Evolutionary conservation across 495 filamentous ascomycete species (phyloP).

Genomic region (Aeminium ludgeri): DNA sequence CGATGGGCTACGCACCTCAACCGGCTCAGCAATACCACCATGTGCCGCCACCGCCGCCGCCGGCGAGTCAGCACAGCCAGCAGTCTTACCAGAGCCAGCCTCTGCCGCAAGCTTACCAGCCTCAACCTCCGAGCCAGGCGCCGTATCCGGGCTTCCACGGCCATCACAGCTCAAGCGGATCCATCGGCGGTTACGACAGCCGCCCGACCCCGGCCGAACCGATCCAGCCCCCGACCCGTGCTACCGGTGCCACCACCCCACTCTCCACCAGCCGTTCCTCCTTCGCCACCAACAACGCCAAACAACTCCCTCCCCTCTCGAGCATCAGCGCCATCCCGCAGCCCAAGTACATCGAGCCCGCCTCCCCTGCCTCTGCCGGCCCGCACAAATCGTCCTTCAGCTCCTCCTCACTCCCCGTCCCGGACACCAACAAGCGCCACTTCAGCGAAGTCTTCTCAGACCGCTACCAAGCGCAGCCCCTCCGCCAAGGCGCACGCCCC

Average conservation of each 20-base stretch:
- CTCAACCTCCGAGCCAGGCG: neutral
- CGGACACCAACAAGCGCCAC: conserved; percentile 19
- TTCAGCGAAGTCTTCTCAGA: conserved; percentile 13
- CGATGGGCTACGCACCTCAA: neutral
- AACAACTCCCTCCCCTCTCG: conserved; percentile 16
- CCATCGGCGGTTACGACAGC: neutral
- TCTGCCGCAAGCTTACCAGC: neutral
- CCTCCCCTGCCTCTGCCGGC: conserved; percentile 6
- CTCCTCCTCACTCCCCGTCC: neutral
- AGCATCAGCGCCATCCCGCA: neutral
- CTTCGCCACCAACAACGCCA: conserved; percentile 4
- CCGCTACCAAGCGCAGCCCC: conserved; percentile 1
- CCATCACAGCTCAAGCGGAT: neutral
- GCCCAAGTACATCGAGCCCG: conserved; percentile 11
- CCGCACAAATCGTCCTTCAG: neutral
- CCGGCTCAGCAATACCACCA: neutral
- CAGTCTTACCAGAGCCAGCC: too few relatives aligned
- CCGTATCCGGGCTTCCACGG: neutral
- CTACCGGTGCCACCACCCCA: conserved; percentile 7
- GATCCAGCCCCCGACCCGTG: conserved; percentile 15
- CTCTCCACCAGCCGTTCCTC: conserved; percentile 2
- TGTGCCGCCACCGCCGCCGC: too few relatives aligned
- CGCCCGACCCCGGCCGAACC: conserved; percentile 13
- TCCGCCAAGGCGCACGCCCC: conserved; percentile 6
- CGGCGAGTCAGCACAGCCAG: too few relatives aligned